Evolutionary conservation across 2,329 filamentous ascomycete species (phyloP), one percentile per base, ranked within the genome.

Genomic region (Chrysoporthe deuterocubensis): DNA sequence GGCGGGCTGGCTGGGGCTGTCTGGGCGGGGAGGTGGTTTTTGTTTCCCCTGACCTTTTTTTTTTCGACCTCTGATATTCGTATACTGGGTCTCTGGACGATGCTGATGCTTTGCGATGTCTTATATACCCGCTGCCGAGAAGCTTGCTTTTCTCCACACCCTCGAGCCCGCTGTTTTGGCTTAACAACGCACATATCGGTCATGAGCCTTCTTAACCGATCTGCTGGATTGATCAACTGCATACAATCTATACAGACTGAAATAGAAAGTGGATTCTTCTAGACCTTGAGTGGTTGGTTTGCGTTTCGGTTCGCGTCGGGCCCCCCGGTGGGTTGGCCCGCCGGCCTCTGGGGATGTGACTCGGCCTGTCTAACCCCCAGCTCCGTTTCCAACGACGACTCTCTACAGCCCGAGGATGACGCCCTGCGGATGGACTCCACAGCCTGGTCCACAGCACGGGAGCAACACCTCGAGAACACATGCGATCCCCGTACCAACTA

Each of bases 101-200:
- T 66, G 64, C 46, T 70, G 48, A 66, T 62, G 66, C 59, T 68
- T 63, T 68, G 66, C 66, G 50, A 70, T 66, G 66, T 65, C 54
- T 66, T 68, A 68, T 68, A 66, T 65, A 65, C 63, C 63, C 62
- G 46, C 58, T 50, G 60, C 66, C 66, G 52, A 52, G 18, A 46
- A 26, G 26, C 26, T 26, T 26, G 26, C 26, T 2, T 26, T 26
- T 26, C 26, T 26, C 26, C 26, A 2, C 2, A 2, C 2, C 26
- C 26, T 26, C 26, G 26, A 26, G 26, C 26, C 26, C 26, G 26
- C 26, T 26, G 26, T 26, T 26, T 26, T 26, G 26, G 26, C 26
- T 26, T 26, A 26, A 26, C 26, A 26, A 26, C 26, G 26, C 57
- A 43, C 42, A 44, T 43, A 50, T 32, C 34, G 44, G 34, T 64